Base-by-base conservation (phyloP, 2,329 filamentous ascomycete species). In the Ciborinia camelliae region DNA sequence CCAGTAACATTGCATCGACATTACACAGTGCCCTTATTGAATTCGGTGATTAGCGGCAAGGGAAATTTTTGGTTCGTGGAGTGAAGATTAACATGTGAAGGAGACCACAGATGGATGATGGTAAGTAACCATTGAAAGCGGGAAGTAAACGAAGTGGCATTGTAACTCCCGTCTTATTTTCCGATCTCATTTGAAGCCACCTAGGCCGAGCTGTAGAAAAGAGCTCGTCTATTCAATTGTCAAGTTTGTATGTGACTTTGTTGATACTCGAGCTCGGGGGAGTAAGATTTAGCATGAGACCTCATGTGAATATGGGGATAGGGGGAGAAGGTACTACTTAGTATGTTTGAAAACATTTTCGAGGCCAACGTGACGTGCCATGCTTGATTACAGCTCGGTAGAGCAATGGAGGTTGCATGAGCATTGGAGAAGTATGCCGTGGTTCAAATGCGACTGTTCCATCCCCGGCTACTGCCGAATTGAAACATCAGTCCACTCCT, bases 381-480 rank as follows among this genome's bases (percentile, higher is more conserved):
- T 52, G 47, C n/a, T 32, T 41, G 30, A 62, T 53, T 32, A 23
- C 47, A 37, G 58, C 23, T 39, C 12, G 7, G 32, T 32, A 14
- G 20, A 62, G n/a, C 35, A 52, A 32, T 32, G 12, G 7, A 32
- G 43, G 43, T 37, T 30, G 32, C 15, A 51, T 63, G 30, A 3
- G 15, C 26, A 32, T 23, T 23, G 39, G 26, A 45, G 37, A 55
- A 54, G 28, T 5, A n/a, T 48, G 12, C 5, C 41, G 30, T 63
- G 60, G 60, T 39, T 20, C 20, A 45, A 45, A 63, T 62, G 39
- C 41, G 20, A 63, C 28, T 20, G 60, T 57, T 55, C 51, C 41
- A 63, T 63, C 52, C 45, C 37, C 30, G 60, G 60, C 51, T 37
- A 37, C 51, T 63, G 23, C 61, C 41, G 61, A 43, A 45, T 55